Evolutionary conservation across 2,329 filamentous ascomycete species (phyloP).

Genomic region (Ascochyta fabae): DNA sequence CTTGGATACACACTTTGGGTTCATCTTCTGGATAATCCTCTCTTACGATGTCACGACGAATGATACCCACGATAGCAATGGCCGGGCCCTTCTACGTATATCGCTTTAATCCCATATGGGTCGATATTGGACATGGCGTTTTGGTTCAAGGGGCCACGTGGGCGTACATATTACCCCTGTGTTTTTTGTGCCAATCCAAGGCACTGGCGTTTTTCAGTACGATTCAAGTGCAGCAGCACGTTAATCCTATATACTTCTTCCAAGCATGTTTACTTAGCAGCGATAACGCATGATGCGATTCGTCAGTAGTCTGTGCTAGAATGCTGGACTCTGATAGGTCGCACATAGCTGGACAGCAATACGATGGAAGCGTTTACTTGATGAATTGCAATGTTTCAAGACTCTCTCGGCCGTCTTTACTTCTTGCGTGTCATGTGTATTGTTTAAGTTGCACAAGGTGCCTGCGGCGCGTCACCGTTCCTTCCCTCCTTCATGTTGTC

Average conservation of each 20-base stretch:
- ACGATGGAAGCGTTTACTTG: background rate
- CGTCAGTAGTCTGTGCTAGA: background rate
- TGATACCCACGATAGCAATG: slow-evolving; percentile 46
- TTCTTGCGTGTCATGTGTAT: too few species aligned
- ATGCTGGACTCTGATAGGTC: background rate
- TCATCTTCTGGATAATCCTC: slow-evolving; percentile 27
- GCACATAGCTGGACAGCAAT: background rate
- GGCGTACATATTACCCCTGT: slow-evolving; percentile 23
- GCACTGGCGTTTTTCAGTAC: slow-evolving; percentile 20
- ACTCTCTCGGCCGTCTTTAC: background rate
- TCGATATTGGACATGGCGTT: slow-evolving; percentile 28
- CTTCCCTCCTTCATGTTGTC: too few species aligned
- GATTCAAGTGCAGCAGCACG: slow-evolving; percentile 13
- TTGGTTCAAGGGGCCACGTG: slow-evolving; percentile 19
- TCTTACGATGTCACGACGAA: slow-evolving; percentile 47
- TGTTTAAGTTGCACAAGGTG: too few species aligned
- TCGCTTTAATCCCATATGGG: slow-evolving; percentile 31
- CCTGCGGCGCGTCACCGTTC: too few species aligned
- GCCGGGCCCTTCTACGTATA: slow-evolving; percentile 34
- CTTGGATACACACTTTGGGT: slow-evolving; percentile 24
- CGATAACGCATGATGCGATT: background rate
- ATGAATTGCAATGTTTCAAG: background rate
- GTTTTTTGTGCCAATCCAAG: slow-evolving; percentile 13
- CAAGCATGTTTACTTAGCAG: background rate
- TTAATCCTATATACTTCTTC: slow-evolving; percentile 3